phyloP scores from a whole-genome alignment of 176 grass and related monocot species.

The Ananas comosus region DNA sequence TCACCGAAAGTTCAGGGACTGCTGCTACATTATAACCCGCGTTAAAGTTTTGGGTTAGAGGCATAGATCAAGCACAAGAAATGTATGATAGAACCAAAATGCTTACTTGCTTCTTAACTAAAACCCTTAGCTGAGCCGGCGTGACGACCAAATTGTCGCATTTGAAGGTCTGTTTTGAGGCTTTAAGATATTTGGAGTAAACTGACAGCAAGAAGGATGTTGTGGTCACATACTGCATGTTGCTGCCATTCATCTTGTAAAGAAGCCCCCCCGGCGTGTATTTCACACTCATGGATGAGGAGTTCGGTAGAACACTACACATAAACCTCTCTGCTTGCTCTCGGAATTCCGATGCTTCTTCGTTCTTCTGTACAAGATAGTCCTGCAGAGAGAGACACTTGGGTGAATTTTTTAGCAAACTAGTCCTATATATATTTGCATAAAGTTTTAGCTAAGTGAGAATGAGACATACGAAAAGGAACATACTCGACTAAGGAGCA shows the following conservation, averaged over 20 bases:
- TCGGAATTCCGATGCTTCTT: constrained; percentile 13
- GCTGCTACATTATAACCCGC: too few species aligned
- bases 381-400: constrained; percentile 7
- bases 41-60: not conserved
- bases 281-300: constrained; percentile 8
- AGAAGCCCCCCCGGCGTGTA: constrained; percentile 35
- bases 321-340: constrained; percentile 22
- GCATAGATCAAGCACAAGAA: too few species aligned
- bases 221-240: constrained; percentile 44
- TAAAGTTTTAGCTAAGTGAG: too few species aligned
- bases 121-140: not conserved
- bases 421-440: too few species aligned
- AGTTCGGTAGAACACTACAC: constrained; percentile 20
- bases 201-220: constrained; percentile 19
- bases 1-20: too few species aligned
- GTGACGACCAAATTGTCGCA: constrained; percentile 17
- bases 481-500: constrained; percentile 26
- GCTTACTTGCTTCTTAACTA: constrained; percentile 24
- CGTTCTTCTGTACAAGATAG: constrained; percentile 4
- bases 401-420: too few species aligned
- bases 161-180: constrained; percentile 3
- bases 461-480: not conserved
- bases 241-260: constrained; percentile 27
- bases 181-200: constrained; percentile 32
- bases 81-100: too few species aligned